Evolutionary conservation across 768 basidiomycete genomes (phyloP), one percentile per base, ranked within the genome.

Genomic region (Amanita pallidorosea): DNA sequence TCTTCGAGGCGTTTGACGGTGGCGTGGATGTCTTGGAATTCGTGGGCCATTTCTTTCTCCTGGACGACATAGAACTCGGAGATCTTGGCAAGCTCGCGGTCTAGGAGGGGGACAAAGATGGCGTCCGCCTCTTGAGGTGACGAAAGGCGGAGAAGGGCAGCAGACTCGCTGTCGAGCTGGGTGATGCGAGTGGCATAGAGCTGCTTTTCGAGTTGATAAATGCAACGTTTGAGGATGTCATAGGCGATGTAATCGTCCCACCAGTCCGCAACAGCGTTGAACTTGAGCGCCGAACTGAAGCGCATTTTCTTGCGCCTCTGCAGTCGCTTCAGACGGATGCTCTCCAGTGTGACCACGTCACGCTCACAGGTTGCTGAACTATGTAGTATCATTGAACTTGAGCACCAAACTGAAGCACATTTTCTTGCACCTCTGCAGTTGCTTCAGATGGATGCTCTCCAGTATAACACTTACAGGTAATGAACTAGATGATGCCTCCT

Each of bases 181-280:
- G 33, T 33, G 51, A 60, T 11, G 8, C 67, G 38, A 11, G 40
- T n/a, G 18, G 50, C 72, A 40, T 75, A 73, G 51, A 88, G 80
- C 54, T 81, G 77, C 64, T 87, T 89, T 68, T 92, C 89, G 22
- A 92, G 73, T 56, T 84, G 82, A 70, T 93, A 93, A 33, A 94
- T 85, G 54, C 77, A 77, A 56, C 86, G 87, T 67, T 92, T 93
- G 57, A 93, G 71, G 4, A 77, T 70, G 63, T 88, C 89, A 61
- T 94, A 94, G 23, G 85, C 79, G 41, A 94, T 88, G 62, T 94
- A 94, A 45, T 91, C 84, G 54, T 90, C 87, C 83, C 85, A 88
- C 90, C 90, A 93, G 46, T 94, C 90, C 0, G 89, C 73, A 22
- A 92, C 85, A 2, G 89, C 87, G 58, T 94, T 94, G 67, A 93